These are phyloP conservation scores for Heracleum sosnowskyi DNA, from an alignment of 129 eudicot genomes.

Conservation along the genomic window DNA sequence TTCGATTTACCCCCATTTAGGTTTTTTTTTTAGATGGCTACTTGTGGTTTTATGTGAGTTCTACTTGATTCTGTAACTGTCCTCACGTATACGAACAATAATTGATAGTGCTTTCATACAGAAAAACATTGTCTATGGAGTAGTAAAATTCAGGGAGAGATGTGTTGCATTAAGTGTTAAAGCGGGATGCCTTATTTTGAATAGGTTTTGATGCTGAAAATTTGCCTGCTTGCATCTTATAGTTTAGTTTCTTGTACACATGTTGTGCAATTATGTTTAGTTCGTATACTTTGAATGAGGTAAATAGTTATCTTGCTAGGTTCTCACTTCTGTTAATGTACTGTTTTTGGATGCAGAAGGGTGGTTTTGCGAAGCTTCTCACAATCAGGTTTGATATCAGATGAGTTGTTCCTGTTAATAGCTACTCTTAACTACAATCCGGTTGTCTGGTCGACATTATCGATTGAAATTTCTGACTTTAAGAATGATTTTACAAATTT, in stretches of 20 bases:
- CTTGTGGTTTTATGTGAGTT: background rate
- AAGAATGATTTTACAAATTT: background rate
- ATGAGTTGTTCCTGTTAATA: background rate
- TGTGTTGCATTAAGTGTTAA: background rate
- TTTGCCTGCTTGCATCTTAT: background rate
- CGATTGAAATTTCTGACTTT: background rate
- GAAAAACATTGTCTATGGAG: background rate
- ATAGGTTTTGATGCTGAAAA: background rate
- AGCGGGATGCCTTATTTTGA: background rate
- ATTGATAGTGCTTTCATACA: background rate
- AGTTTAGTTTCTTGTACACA: background rate
- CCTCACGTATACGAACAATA: background rate
- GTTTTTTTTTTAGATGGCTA: background rate
- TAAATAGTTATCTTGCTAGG: background rate
- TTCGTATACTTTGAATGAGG: background rate
- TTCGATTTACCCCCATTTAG: background rate
- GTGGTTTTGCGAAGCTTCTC: slow-evolving; percentile 62
- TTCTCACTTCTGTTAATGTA: slow-evolving; percentile 14
- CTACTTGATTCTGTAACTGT: background rate
- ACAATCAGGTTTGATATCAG: slow-evolving; percentile 65
- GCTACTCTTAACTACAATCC: background rate
- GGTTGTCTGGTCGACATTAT: background rate
- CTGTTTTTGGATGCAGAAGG: slow-evolving; percentile 64
- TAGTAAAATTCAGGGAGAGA: background rate
- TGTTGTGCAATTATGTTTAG: background rate